phyloP scores from a whole-genome alignment of 2,329 filamentous ascomycete species.

The Aureobasidium sp. region DNA sequence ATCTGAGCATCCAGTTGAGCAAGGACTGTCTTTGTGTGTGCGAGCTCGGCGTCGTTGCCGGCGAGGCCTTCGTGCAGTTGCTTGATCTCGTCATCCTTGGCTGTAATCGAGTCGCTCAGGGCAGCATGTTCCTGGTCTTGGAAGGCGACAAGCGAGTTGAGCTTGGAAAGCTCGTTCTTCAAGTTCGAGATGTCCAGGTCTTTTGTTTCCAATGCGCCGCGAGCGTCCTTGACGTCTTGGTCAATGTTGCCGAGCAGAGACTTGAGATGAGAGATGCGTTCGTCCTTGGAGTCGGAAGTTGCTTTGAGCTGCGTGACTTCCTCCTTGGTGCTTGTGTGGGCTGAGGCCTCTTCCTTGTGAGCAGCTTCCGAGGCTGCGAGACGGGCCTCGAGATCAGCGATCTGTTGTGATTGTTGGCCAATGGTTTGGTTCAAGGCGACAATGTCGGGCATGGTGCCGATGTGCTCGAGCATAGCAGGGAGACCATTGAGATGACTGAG shows the following conservation, averaged over 20 bases:
- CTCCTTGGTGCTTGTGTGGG: background rate
- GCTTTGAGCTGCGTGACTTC: background rate
- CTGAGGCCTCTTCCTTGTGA: background rate
- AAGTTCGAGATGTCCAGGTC: background rate
- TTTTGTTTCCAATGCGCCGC: background rate
- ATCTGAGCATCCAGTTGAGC: slow-evolving; percentile 7
- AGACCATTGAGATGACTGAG: slow-evolving; percentile 2
- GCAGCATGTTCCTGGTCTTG: slow-evolving; percentile 2
- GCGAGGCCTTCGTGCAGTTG: background rate
- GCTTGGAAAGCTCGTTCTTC: background rate
- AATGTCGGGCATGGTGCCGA: background rate
- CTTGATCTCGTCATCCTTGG: slow-evolving; percentile 2
- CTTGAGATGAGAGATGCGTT: background rate
- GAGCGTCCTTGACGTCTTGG: background rate
- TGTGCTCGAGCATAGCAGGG: slow-evolving; percentile 5
- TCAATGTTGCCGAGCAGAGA: background rate
- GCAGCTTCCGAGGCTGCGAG: background rate
- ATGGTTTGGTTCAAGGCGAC: background rate
- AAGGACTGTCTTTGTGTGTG: slow-evolving; percentile 2
- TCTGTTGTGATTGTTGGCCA: slow-evolving; percentile 1
- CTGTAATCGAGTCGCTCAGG: background rate
- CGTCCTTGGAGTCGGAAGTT: background rate
- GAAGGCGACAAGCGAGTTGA: slow-evolving; percentile 2
- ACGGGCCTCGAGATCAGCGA: slow-evolving; percentile 5
- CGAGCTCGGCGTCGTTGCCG: slow-evolving; percentile 2